Conservation (phyloP, 352 stramenopile species). For the Pythium angustatum region DNA sequence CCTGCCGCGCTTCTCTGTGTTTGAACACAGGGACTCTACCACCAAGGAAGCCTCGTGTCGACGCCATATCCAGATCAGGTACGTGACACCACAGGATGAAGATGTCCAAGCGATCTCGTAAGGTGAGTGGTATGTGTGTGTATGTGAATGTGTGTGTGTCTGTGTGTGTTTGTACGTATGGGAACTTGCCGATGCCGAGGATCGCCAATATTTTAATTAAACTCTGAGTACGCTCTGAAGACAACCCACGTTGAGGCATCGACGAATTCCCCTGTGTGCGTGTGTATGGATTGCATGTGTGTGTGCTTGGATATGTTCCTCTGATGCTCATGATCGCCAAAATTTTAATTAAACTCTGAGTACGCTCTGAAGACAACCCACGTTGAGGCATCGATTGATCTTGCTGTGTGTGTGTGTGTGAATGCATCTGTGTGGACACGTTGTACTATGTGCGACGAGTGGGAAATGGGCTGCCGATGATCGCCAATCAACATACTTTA, state of each 20-base stretch:
- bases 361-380: constrained; percentile 21
- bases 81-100: too few relatives aligned
- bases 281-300: constrained; percentile 22
- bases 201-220: constrained; percentile 34
- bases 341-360: constrained; percentile 35
- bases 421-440: constrained; percentile 8
- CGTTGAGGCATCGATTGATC: constrained; percentile 14
- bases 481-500: constrained; percentile 72
- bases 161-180: constrained; percentile 10
- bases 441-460: too few relatives aligned
- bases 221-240: constrained; percentile 27
- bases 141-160: constrained; percentile 1
- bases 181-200: constrained; percentile 22
- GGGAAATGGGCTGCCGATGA: constrained; percentile 46
- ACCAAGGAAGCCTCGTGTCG: not conserved
- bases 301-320: constrained; percentile 1
- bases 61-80: not conserved
- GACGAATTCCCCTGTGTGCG: not conserved
- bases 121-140: constrained; percentile 12
- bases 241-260: constrained; percentile 18
- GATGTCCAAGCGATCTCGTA: too few relatives aligned
- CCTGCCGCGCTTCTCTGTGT: not conserved
- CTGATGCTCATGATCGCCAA: constrained; percentile 23
- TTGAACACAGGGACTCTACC: not conserved
- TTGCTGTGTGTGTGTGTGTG: not conserved